Conservation (phyloP, 2,329 filamentous ascomycete species). For the Pezicula carpinea region DNA sequence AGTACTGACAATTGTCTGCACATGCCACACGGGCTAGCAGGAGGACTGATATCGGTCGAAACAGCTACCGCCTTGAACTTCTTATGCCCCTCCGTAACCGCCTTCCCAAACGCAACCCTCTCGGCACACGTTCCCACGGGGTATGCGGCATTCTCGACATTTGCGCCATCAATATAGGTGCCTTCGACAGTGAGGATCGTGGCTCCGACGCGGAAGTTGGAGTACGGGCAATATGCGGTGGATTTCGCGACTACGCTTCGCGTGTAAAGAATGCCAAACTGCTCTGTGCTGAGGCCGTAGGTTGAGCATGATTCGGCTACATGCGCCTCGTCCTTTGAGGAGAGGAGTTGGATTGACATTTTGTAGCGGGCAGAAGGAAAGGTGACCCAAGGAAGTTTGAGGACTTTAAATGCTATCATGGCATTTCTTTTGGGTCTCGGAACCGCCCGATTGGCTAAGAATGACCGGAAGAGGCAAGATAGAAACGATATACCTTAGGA, state of each 20-base stretch:
- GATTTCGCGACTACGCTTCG: constrained; percentile 70
- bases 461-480: background rate
- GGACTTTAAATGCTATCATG: background rate
- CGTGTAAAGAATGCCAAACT: constrained; percentile 62
- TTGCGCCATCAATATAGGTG: constrained; percentile 60
- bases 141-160: constrained; percentile 87
- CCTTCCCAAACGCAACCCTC: constrained; percentile 79
- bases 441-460: background rate
- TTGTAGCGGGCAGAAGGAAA: constrained; percentile 5
- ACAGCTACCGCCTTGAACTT: constrained; percentile 78
- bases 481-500: background rate
- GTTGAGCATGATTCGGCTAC: constrained; percentile 32
- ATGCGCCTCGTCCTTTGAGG: constrained; percentile 21
- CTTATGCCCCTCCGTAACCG: constrained; percentile 49
- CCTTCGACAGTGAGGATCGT: constrained; percentile 61
- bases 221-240: constrained; percentile 69
- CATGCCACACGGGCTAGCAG: constrained; percentile 85
- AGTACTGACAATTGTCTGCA: constrained; percentile 78
- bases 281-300: constrained; percentile 50
- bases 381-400: background rate
- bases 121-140: constrained; percentile 96
- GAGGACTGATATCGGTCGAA: constrained; percentile 68
- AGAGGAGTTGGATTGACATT: constrained; percentile 18
- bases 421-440: background rate
- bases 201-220: constrained; percentile 80